These are phyloP conservation scores for Iberis amara DNA, from an alignment of 441 rosid species.

Conservation along the genomic window DNA sequence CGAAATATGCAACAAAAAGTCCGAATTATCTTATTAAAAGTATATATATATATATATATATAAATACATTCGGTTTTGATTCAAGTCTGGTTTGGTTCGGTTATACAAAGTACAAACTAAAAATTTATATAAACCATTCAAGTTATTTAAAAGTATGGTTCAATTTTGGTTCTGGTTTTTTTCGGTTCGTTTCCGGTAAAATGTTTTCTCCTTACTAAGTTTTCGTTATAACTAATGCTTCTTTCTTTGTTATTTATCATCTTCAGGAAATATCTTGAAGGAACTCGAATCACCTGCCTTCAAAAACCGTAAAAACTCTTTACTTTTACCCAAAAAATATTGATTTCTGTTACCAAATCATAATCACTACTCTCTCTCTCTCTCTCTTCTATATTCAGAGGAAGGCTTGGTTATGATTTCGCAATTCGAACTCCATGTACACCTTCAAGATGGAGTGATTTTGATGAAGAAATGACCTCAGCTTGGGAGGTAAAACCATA, in stretches of 20 bases:
- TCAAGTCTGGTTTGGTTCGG: too few species aligned
- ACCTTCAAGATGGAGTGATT: slow-evolving; percentile 92
- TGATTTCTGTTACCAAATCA: slow-evolving; percentile 7
- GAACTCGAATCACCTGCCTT: slow-evolving; percentile 81
- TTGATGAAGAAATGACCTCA: slow-evolving; percentile 74
- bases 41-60: too few species aligned
- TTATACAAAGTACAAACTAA: too few species aligned
- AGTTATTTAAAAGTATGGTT: too few species aligned
- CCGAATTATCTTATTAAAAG: too few species aligned
- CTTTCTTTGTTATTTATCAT: slow-evolving; percentile 22
- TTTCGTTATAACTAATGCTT: slow-evolving; percentile 15
- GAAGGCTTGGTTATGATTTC: slow-evolving; percentile 70
- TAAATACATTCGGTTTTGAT: too few species aligned
- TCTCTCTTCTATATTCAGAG: slow-evolving; percentile 38
- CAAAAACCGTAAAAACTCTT: slow-evolving; percentile 42
- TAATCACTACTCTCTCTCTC: neutral
- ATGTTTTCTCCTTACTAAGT: too few species aligned
- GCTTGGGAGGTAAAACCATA: slow-evolving; percentile 85
- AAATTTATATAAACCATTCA: neutral
- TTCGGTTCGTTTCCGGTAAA: too few species aligned
- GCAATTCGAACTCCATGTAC: slow-evolving; percentile 95
- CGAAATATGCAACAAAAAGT: too few species aligned
- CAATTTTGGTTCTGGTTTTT: too few species aligned
- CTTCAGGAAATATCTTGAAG: slow-evolving; percentile 93
- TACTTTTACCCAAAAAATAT: neutral